Evolutionary conservation across 2,329 filamentous ascomycete genomes (phyloP), one percentile per base, ranked within the genome.

Genomic region (Tolypocladium pustulatum): DNA sequence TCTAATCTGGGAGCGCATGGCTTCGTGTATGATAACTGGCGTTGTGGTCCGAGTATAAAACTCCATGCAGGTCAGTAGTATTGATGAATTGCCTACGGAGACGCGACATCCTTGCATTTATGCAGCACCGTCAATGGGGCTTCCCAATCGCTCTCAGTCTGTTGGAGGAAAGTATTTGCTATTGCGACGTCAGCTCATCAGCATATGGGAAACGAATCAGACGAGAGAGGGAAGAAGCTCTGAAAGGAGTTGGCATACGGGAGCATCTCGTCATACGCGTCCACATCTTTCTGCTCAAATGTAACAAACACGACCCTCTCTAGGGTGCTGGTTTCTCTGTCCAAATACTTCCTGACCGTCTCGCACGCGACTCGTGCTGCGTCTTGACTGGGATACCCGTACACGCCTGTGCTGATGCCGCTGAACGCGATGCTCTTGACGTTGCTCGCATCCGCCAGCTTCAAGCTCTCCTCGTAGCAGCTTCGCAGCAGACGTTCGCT

Each of bases 401-500:
- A 97, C 1, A 96, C 72, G 0, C 93, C 94, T 0, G 93, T 97
- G 68, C 91, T 96, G 60, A 97, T 81, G 25, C 85, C 87, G 46
- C 87, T 85, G 66, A 99, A 97, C 0, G 90, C 94, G 58, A 97
- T 80, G 53, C 82, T 90, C 68, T 79, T 82, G 66, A 89, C 81
- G 1, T 78, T 79, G 57, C 87, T 79, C 56, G 84, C 72, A 0
- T 84, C 85, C 0, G 91, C 91, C n/a, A 95, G 70, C 65, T 88
- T 75, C 59, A 97, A 72, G 65, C 86, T 88, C 49, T 76, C 83
- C 9, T 76, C 77, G 70, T 99, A 99, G 75, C 91, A 86, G 55
- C 75, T 73, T 20, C 70, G 69, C 30, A 88, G 73, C 51, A 88
- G 63, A 68, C 72, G 60, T 75, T 80, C 69, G 57, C 77, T 76